Evolutionary conservation across 2,329 filamentous ascomycete species (phyloP).

Genomic region (Penicillium sp.): DNA sequence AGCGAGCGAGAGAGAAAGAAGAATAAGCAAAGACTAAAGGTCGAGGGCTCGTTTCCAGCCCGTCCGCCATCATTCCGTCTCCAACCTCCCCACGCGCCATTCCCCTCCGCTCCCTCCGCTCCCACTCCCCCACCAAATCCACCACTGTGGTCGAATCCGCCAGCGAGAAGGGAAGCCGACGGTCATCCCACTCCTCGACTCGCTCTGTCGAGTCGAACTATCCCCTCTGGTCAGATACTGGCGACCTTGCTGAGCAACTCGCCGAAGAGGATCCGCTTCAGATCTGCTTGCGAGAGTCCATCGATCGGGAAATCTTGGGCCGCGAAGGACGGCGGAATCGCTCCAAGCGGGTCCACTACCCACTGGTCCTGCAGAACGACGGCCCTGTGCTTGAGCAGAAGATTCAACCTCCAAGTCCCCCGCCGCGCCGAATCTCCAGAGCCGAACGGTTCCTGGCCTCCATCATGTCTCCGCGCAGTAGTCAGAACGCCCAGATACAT

Average conservation of each 20-base stretch:
- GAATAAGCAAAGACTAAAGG: too few species aligned
- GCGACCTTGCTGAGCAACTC: slow-evolving; percentile 89
- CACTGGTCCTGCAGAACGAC: slow-evolving; percentile 47
- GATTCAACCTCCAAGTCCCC: slow-evolving; percentile 73
- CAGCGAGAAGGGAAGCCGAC: slow-evolving; percentile 51
- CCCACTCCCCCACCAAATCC: slow-evolving; percentile 37
- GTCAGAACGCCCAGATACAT: slow-evolving; percentile 67
- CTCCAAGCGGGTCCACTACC: slow-evolving; percentile 69
- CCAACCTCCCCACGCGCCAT: slow-evolving; percentile 66
- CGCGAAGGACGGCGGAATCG: slow-evolving; percentile 37
- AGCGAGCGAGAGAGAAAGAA: too few species aligned
- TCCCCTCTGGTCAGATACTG: slow-evolving; percentile 88
- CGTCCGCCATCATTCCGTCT: slow-evolving; percentile 87
- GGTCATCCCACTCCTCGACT: slow-evolving; percentile 50
- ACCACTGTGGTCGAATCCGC: slow-evolving; percentile 40
- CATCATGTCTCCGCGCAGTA: slow-evolving; percentile 80
- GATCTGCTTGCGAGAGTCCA: slow-evolving; percentile 63
- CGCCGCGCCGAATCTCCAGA: slow-evolving; percentile 61
- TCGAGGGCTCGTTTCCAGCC: too few species aligned
- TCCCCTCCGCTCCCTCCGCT: slow-evolving; percentile 70
- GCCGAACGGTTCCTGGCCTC: slow-evolving; percentile 68
- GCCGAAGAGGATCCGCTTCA: slow-evolving; percentile 78
- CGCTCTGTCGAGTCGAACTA: slow-evolving; percentile 63
- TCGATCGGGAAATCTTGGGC: slow-evolving; percentile 60
- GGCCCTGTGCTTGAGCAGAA: slow-evolving; percentile 39